A percentile compares a stretch with the other conserved stretches of the same genome.
Evolutionary conservation across 1,139 yeast genomes (phyloP).

Genomic region (Pichia sp.): DNA sequence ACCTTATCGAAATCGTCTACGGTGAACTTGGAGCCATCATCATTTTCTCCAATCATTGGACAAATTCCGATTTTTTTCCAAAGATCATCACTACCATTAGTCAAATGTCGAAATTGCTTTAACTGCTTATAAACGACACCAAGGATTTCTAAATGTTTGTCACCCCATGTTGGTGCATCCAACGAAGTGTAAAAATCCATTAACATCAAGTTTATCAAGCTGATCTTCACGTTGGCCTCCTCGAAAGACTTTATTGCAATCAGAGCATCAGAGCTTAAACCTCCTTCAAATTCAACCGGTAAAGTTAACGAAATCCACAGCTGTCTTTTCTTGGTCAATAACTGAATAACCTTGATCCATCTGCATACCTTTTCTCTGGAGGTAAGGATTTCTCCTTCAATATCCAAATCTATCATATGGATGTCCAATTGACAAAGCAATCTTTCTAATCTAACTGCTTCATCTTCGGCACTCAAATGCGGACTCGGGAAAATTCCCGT

Average conservation of each 20-base stretch:
- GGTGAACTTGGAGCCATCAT: conserved; percentile 25
- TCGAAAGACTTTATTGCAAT: conserved; percentile 16
- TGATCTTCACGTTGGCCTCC: conserved; percentile 12
- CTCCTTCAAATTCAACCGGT: conserved; percentile 29
- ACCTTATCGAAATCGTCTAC: conserved; percentile 24
- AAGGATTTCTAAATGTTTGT: conserved; percentile 25
- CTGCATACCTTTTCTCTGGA: conserved; percentile 10
- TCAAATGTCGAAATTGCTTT: not conserved
- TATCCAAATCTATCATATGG: conserved; percentile 27
- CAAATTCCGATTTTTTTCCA: conserved; percentile 29
- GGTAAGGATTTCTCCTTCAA: conserved; percentile 25
- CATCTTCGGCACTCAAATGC: conserved; percentile 13
- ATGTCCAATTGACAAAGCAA: conserved; percentile 20
- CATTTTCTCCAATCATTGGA: conserved; percentile 33
- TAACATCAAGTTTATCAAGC: conserved; percentile 25
- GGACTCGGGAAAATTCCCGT: conserved; percentile 24
- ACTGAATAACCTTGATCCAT: conserved; percentile 10
- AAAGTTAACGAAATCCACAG: conserved; percentile 25
- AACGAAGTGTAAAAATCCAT: conserved; percentile 31
- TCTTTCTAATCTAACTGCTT: conserved; percentile 14
- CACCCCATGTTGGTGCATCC: conserved; percentile 24
- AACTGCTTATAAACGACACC: conserved; percentile 8
- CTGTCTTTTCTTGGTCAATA: conserved; percentile 6
- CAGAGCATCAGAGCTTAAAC: conserved; percentile 18
- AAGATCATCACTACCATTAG: conserved; percentile 2